Evolutionary conservation across 495 filamentous ascomycete genomes (phyloP), one percentile per base, ranked within the genome.

Genomic region (Rhizodiscina lignyota): DNA sequence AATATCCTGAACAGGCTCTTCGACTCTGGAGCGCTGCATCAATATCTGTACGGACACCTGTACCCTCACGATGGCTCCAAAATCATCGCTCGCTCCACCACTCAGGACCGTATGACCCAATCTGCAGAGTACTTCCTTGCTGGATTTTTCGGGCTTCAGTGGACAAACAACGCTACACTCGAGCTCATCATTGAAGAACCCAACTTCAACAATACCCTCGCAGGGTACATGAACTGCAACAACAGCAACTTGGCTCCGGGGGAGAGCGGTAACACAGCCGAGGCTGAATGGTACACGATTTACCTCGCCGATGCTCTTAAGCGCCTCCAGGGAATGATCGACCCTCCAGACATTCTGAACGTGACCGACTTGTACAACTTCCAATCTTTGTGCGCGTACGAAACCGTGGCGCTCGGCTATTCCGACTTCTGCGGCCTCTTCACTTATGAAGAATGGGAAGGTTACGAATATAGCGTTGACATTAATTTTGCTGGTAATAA

Each of bases 61-160:
- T 74, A 70, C 35, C 44, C 44, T 8, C 64, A 73, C 32, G 64
- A 70, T 3, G 58, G 60, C n/a, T 66, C 59, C 37, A 74, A 74
- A 49, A 67, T 77, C 28, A 63, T 77, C 34, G 70, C 61, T 12
- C 61, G 74, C 16, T 73, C 70, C 0, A 75, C 70, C 4, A 67
- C 70, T 3, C 55, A 69, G 40, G 60, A 65, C 26, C 57, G 68
- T 1, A 67, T 72, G 64, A 39, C 58, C 10, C 52, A 61, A 33
- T 52, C 46, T 34, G 53, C 54, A 0, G 61, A 69, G 42, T 56
- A 67, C 45, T 64, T 67, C 47, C 31, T 65, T 16, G 52, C 63
- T 10, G 65, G 64, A 32, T 72, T 74, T 56, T 75, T 75, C 47
- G 69, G 70, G 0, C 60, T 73, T 3, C 57, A 64, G 19, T 77